A percentile compares a stretch with the other conserved stretches of the same genome.
Conservation (phyloP, 78 protist species). For the Neovahlkampfia damariscottae region DNA sequence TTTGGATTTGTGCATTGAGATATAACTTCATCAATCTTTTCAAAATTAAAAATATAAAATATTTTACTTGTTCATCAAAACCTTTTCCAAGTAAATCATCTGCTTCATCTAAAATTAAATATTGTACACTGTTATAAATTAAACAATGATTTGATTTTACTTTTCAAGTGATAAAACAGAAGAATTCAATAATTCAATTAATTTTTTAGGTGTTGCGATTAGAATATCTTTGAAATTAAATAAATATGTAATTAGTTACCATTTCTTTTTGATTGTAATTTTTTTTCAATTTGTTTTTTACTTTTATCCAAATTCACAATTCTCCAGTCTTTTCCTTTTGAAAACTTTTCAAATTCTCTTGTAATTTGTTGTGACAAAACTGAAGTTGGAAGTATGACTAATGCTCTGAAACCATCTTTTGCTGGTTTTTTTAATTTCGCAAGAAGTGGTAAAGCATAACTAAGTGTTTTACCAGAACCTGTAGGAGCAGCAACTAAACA, state of each 20-base stretch:
- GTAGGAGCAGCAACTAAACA: constrained; percentile 80
- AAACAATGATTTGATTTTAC: too few species aligned
- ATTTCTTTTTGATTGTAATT: background rate
- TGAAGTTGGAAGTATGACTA: constrained; percentile 92
- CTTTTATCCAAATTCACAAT: constrained; percentile 24
- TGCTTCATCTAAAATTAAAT: constrained; percentile 95
- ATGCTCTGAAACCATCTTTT: constrained; percentile 61
- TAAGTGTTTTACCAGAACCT: constrained; percentile 87
- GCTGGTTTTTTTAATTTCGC: constrained; percentile 15
- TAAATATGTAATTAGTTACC: background rate
- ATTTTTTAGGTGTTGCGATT: constrained; percentile 97
- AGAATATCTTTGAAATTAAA: constrained; percentile 27
- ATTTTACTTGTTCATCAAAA: constrained; percentile 62
- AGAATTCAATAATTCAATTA: constrained; percentile 63
- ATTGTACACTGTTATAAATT: constrained; percentile 7
- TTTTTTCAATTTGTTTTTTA: background rate
- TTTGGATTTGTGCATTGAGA: background rate
- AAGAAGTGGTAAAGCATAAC: constrained; percentile 66
- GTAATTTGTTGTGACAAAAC: constrained; percentile 95
- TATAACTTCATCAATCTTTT: too few species aligned
- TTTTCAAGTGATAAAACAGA: constrained; percentile 25
- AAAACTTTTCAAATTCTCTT: constrained; percentile 15
- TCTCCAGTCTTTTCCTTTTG: constrained; percentile 16
- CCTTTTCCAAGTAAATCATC: constrained; percentile 95
- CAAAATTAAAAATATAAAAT: constrained; percentile 46